Evolutionary conservation across 306 rosid species (phyloP), one percentile per base, ranked within the genome.

Genomic region (Acacia confusa): DNA sequence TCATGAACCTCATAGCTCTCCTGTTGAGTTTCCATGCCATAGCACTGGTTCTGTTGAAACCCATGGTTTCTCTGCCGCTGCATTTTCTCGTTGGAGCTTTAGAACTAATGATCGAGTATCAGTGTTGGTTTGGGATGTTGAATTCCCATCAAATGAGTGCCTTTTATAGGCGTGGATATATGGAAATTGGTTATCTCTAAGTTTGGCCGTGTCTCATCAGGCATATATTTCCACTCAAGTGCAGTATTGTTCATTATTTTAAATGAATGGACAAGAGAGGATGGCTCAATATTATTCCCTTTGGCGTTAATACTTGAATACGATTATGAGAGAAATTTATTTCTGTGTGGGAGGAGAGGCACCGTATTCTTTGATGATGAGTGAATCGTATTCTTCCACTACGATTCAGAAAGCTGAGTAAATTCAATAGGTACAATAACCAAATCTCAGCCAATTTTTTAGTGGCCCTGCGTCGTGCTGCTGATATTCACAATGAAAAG

Each of bases 21-120:
- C 22, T 41, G 20, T 2, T 69, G 76, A 57, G 22, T 17, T 44
- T 75, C 84, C 72, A 47, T 71, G 69, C 69, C 69, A 70, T 72
- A 73, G 82, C 86, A 67, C 55, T 72, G 82, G 71, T 81, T 85
- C 77, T 81, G 85, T 30, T 85, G 76, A 55, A 45, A 82, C 55
- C 81, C 79, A 27, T n/a, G 53, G 34, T 73, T 65, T 16, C n/a
- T 38, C 30, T 16, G 52, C 57, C 9, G 38, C 7, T n/a, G 60
- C 85, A 82, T 85, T 20, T 60, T 60, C 34, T 60, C 34, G 17
- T 12, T 25, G 34, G 17, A 27, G 14, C 2, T 27, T 61, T 20
- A 55, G 61, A 55, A n/a, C 25, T 38, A 12, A n/a, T 36, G 38
- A 36, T 67, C 24, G 38, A 38, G 27, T 67, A 10, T 36, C 0